Percentiles rank a stretch among this genome's conserved stretches.
phyloP scores from a whole-genome alignment of 148 eudicot genomes.

The Camellia granthamiana region DNA sequence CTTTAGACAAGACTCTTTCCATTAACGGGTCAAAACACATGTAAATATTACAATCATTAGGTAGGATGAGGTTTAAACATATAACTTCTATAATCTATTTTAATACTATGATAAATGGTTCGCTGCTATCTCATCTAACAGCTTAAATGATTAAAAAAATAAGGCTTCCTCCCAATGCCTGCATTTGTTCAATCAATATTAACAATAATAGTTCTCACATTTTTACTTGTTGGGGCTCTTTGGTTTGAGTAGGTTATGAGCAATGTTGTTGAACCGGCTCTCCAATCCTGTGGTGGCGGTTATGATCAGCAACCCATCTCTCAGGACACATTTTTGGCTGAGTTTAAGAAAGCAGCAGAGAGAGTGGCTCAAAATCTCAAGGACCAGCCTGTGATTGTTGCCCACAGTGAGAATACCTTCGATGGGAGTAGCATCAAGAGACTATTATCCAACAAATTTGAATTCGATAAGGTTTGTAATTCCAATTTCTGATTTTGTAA shows the following conservation, averaged over 20 bases:
- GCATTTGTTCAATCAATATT: background rate
- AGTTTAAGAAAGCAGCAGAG: constrained; percentile 55
- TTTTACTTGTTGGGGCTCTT: background rate
- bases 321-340: constrained; percentile 58
- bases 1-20: no score
- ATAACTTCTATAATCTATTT: no score
- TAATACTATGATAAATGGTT: no score
- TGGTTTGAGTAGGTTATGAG: constrained; percentile 49
- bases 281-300: constrained; percentile 33
- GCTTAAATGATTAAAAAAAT: no score
- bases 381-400: constrained; percentile 91
- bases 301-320: constrained; percentile 33
- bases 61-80: no score
- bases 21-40: no score
- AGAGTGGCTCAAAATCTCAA: constrained; percentile 56
- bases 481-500: no score
- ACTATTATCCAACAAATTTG: constrained; percentile 72
- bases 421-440: constrained; percentile 76
- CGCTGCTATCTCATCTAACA: no score
- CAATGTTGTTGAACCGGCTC: constrained; percentile 63
- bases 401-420: constrained; percentile 81
- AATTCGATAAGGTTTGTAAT: constrained; percentile 70
- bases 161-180: no score
- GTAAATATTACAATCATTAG: no score
- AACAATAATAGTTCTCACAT: background rate